Evolutionary conservation across 1,284 basidiomycete species (phyloP).

Genomic region (Thecaphora thlaspeos): DNA sequence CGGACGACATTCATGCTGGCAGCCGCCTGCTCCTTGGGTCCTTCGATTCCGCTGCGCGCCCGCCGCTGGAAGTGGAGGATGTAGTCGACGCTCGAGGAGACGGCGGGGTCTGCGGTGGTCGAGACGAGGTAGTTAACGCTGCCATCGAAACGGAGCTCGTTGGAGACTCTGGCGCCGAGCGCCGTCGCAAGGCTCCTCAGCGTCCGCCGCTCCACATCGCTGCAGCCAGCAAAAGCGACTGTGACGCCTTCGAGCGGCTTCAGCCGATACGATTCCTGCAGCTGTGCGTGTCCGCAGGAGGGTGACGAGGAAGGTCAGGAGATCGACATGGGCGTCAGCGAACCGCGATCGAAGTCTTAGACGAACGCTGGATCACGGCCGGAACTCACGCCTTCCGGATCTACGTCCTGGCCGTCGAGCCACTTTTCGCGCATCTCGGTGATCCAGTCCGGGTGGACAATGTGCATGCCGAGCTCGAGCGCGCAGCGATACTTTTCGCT

Average conservation of each 20-base stretch:
- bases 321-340: too few species aligned
- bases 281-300: constrained; percentile 58
- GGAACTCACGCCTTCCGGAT: constrained; percentile 63
- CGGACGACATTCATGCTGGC: constrained; percentile 73
- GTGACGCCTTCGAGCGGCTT: constrained; percentile 68
- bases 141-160: constrained; percentile 56
- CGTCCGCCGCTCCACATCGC: constrained; percentile 15
- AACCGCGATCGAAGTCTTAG: too few species aligned
- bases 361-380: too few species aligned
- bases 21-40: constrained; percentile 64
- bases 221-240: constrained; percentile 64
- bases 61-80: constrained; percentile 30
- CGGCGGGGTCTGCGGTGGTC: constrained; percentile 62
- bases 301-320: too few species aligned
- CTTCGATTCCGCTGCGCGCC: constrained; percentile 65
- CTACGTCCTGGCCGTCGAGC: constrained; percentile 73
- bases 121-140: constrained; percentile 59
- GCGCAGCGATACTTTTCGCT: constrained; percentile 83
- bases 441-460: constrained; percentile 73
- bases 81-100: constrained; percentile 62
- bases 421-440: constrained; percentile 69
- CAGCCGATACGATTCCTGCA: constrained; percentile 64
- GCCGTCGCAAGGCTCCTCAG: constrained; percentile 17
- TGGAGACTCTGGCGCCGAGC: constrained; percentile 26
- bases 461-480: constrained; percentile 70